Evolutionary conservation across 2,329 filamentous ascomycete species (phyloP).

Genomic region (Fusarium sp.): DNA sequence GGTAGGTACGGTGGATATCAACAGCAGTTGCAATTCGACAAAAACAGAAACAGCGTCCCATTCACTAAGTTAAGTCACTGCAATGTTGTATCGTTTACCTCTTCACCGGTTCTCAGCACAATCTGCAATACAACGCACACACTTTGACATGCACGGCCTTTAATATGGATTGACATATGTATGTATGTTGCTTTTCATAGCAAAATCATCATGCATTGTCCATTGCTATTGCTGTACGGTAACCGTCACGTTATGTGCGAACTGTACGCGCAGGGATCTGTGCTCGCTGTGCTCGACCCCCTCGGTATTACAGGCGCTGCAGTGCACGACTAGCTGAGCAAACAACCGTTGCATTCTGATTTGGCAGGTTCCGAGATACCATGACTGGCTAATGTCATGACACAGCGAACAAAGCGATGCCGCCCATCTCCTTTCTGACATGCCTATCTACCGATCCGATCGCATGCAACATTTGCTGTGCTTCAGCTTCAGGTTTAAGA

Average conservation of each 20-base stretch:
- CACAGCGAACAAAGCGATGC: slow-evolving; percentile 2
- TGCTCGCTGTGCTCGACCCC: slow-evolving; percentile 2
- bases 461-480: neutral
- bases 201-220: slow-evolving; percentile 18
- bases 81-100: slow-evolving; percentile 1
- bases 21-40: slow-evolving; percentile 23
- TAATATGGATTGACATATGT: slow-evolving; percentile 2
- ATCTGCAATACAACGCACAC: slow-evolving; percentile 31
- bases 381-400: slow-evolving; percentile 3
- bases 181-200: slow-evolving; percentile 9
- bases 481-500: neutral
- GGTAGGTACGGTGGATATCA: neutral
- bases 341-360: slow-evolving; percentile 17
- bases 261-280: slow-evolving; percentile 3
- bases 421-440: neutral
- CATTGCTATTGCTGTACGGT: neutral
- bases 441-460: slow-evolving; percentile 32
- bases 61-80: neutral
- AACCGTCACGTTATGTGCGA: neutral
- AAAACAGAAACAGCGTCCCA: slow-evolving; percentile 16
- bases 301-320: neutral
- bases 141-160: neutral
- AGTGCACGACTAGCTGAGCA: neutral
- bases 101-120: slow-evolving; percentile 9
- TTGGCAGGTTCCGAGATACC: slow-evolving; percentile 17